Evolutionary conservation across 495 filamentous ascomycete genomes (phyloP), one percentile per base, ranked within the genome.

Genomic region (Physcia stellaris): DNA sequence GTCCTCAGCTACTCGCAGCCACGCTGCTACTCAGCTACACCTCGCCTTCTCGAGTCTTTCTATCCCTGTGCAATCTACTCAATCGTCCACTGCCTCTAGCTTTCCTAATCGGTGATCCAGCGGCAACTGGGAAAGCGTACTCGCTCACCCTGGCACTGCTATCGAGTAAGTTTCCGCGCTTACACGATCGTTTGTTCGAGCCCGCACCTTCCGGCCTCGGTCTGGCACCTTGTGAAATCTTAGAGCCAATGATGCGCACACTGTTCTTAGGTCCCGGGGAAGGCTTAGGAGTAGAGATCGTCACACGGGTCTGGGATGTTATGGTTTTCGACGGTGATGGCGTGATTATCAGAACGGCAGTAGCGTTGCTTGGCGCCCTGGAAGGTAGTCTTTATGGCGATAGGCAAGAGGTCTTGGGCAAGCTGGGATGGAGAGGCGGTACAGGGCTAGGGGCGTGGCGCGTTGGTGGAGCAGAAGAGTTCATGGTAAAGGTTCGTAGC

Each of bases 241-340:
- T 77, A 49, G 70, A 73, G 24, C 66, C 71, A 1, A 68, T 78
- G 47, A 72, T 79, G 55, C 59, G 64, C 24, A 68, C 66, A 6
- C 59, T 79, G 15, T 70, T 79, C 38, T 67, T 69, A 4, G 46
- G 41, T 27, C 49, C 49, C 1, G 46, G 49, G 4, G 64, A 67
- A 40, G 61, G 64, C 11, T 58, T 80, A 2, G 62, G 67, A n/a
- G 58, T 94, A 2, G 88, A 94, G 45, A 70, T 79, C 37, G 74
- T 74, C 10, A 76, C 76, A 21, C 70, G 90, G 9, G 63, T 96
- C 3, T 95, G 85, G 86, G 90, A 98, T 52, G 81, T 93, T 19
- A 90, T 85, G 63, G 79, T 88, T 2, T 94, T 96, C 41, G 90
- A 98, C 54, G 87, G 86, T 2, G 90, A 96, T 48, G 67, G 73